phyloP scores from a whole-genome alignment of 305 asterid genomes.

The Ruellia speciosa region DNA sequence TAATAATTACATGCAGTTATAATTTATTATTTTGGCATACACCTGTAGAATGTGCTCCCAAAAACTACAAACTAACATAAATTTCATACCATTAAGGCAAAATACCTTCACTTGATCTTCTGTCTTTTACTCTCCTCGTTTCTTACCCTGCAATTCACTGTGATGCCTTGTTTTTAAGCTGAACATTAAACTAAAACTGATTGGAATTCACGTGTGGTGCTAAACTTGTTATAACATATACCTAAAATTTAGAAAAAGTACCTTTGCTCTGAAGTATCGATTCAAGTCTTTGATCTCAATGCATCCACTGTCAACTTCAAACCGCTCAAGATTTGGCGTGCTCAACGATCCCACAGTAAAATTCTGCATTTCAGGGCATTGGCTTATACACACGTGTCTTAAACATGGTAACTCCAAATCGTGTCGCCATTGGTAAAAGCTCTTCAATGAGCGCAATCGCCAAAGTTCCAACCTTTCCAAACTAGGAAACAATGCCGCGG shows the following conservation, averaged over 20 bases:
- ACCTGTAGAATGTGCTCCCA: no score
- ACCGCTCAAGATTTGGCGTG: background rate
- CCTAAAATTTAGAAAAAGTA: background rate
- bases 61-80: no score
- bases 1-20: no score
- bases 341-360: conserved; percentile 13
- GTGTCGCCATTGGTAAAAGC: conserved; percentile 15
- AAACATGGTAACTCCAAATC: conserved; percentile 4
- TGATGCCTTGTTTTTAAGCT: background rate
- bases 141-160: background rate
- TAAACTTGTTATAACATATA: background rate
- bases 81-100: no score
- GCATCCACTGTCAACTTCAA: conserved; percentile 4
- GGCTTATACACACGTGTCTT: background rate
- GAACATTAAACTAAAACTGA: background rate
- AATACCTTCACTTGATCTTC: background rate
- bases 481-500: conserved; percentile 10
- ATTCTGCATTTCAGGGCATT: conserved; percentile 16
- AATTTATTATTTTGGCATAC: no score
- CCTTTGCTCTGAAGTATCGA: background rate
- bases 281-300: conserved; percentile 12
- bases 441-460: conserved; percentile 7
- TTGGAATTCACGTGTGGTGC: background rate
- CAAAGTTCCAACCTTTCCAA: conserved; percentile 12
- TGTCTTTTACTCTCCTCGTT: background rate